A percentile compares a stretch with the other conserved stretches of the same genome.
phyloP scores from a whole-genome alignment of 2,329 filamentous ascomycete genomes.

The Ascochyta fabae region DNA sequence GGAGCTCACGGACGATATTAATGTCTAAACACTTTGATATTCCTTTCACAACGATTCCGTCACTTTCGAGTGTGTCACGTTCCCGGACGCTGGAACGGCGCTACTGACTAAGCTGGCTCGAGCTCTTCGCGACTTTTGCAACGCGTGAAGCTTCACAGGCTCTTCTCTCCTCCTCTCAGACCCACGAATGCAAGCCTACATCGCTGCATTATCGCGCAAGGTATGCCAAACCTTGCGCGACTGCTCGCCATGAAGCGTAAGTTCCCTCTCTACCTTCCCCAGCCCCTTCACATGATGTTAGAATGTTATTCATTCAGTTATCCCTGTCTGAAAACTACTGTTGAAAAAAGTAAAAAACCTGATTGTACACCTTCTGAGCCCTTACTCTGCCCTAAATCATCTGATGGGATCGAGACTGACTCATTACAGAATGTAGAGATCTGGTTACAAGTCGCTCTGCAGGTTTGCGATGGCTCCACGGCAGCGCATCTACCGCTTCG shows the following conservation, averaged over 20 bases:
- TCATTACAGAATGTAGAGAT: background rate
- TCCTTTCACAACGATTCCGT: background rate
- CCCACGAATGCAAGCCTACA: background rate
- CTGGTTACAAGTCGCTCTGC: background rate
- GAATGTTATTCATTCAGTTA: conserved; percentile 17
- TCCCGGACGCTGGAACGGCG: background rate
- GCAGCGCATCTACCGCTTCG: background rate
- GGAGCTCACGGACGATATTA: background rate
- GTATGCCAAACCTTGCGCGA: background rate
- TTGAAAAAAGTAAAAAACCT: conserved; percentile 18
- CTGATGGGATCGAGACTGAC: background rate
- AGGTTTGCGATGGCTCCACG: background rate
- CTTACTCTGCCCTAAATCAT: no score
- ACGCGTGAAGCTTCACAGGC: conserved; percentile 2
- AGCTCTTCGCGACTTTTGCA: conserved; percentile 1
- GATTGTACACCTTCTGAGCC: background rate
- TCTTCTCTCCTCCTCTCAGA: background rate
- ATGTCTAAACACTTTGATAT: background rate
- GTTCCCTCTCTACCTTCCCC: background rate
- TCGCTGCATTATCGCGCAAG: conserved; percentile 3
- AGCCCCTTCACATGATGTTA: conserved; percentile 7
- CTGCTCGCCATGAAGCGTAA: background rate
- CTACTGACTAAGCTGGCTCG: conserved; percentile 13
- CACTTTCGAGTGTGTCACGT: background rate
- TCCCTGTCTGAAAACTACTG: conserved; percentile 18